phyloP scores from a whole-genome alignment of 2,329 filamentous ascomycete genomes.

The Pyrenochaeta sp. region DNA sequence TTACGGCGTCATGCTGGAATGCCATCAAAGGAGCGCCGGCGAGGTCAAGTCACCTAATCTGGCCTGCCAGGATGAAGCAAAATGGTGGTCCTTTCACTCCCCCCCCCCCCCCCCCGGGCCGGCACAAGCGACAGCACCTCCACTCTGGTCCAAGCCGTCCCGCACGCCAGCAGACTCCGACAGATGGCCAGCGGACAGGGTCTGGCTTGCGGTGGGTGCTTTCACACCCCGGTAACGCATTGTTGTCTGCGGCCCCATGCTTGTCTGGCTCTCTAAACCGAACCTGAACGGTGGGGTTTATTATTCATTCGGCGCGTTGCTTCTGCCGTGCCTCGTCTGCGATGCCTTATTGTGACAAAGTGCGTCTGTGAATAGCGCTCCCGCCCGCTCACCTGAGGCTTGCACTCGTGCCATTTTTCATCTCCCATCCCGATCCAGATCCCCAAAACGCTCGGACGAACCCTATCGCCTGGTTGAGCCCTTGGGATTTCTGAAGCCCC shows the following conservation, averaged over 20 bases:
- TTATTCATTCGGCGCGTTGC: slow-evolving; percentile 48
- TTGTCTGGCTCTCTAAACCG: slow-evolving; percentile 37
- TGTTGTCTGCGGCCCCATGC: slow-evolving; percentile 44
- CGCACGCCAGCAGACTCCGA: slow-evolving; percentile 49
- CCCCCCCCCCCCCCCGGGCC: too few relatives aligned
- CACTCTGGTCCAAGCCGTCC: slow-evolving; percentile 52
- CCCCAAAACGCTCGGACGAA: slow-evolving; percentile 52
- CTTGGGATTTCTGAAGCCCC: slow-evolving; percentile 37
- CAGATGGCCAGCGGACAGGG: slow-evolving; percentile 43
- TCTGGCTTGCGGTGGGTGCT: slow-evolving; percentile 43
- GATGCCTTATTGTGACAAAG: slow-evolving; percentile 49
- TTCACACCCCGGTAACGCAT: slow-evolving; percentile 44
- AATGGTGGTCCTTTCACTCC: slow-evolving; percentile 22
- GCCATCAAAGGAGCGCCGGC: slow-evolving; percentile 9
- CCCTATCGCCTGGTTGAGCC: slow-evolving; percentile 53
- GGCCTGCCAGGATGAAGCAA: slow-evolving; percentile 21
- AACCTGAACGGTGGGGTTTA: slow-evolving; percentile 49
- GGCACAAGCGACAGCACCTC: slow-evolving; percentile 48
- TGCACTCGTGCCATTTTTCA: slow-evolving; percentile 43
- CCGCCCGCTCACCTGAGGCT: slow-evolving; percentile 46
- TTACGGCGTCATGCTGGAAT: slow-evolving; percentile 5
- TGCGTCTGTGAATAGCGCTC: slow-evolving; percentile 47
- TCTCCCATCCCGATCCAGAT: slow-evolving; percentile 53
- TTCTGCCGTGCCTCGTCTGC: slow-evolving; percentile 52
- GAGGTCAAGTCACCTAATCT: slow-evolving; percentile 12